Base-by-base conservation (phyloP, 495 filamentous ascomycete species). In the Penicillium herquei region DNA sequence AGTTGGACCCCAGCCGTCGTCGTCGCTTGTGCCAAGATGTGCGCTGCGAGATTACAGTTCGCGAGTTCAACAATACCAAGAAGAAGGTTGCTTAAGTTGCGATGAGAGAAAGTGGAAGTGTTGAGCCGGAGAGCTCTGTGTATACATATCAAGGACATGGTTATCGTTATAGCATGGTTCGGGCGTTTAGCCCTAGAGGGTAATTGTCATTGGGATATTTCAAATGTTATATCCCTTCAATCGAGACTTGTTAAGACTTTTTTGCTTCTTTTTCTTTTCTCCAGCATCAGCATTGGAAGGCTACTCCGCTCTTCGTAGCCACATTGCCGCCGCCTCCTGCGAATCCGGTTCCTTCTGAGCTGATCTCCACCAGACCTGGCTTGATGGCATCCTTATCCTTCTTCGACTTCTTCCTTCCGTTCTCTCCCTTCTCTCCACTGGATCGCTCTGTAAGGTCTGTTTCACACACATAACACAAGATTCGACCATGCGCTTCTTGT, bases 321-420 rank as follows among this genome's bases (percentile, higher is more conserved):
- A 87, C 82, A 65, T 88, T 96, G 33, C 83, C 81, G 6, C 94
- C 94, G 13, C 89, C 86, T 1, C 88, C 87, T 3, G 94, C 91
- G 75, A 95, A 98, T 1, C 94, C 94, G 0, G 94, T 98, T 0
- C 94, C 94, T 58, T 97, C 93, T 30, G 87, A 87, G 57, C 83
- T 86, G 43, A 98, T 81, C 68, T 90, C 86, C 9, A 98, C 91
- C 31, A 96, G 57, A 2, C 94, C 93, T 0, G 91, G 85, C 58
- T 76, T 84, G 37, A 90, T 79, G 7, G 51, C 63, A 14, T 68
- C 67, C 62, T 76, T 73, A 8, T 71, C 68, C 59, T 83, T 80
- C 57, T 79, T 80, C 6, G 63, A 66, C 51, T 79, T 77, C 54
- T 62, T 70, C 50, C 65, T 69, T 9, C 41, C 55, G 12, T 50